phyloP scores from a whole-genome alignment of 2,329 filamentous ascomycete species.

The Rutstroemia sp. region DNA sequence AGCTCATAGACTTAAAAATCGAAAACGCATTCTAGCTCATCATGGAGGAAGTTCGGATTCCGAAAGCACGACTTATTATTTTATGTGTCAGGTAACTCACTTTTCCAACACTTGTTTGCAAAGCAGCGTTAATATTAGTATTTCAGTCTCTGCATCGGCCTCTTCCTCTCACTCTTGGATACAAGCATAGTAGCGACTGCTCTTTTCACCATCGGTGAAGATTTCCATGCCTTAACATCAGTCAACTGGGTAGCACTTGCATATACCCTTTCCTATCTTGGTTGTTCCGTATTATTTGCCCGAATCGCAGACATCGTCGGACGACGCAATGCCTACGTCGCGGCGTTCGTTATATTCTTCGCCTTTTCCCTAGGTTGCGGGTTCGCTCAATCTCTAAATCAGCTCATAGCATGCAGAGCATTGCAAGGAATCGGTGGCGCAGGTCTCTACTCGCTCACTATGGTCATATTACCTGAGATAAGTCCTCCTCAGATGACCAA shows the following conservation, averaged over 20 bases:
- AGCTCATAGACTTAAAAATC: too few species aligned
- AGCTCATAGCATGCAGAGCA: conserved; percentile 31
- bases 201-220: conserved; percentile 44
- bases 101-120: neutral
- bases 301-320: conserved; percentile 33
- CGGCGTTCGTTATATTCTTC: conserved; percentile 44
- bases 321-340: conserved; percentile 6
- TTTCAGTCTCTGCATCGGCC: conserved; percentile 40
- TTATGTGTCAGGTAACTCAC: neutral
- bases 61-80: neutral
- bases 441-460: conserved; percentile 32
- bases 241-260: conserved; percentile 49
- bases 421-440: conserved; percentile 29
- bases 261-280: conserved; percentile 36
- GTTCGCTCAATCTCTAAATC: conserved; percentile 35
- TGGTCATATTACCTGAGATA: conserved; percentile 38
- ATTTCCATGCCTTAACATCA: conserved; percentile 38
- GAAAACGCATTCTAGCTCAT: too few species aligned
- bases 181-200: conserved; percentile 53
- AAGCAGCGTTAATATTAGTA: too few species aligned
- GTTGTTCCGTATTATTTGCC: conserved; percentile 48
- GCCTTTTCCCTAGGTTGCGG: conserved; percentile 50
- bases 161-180: conserved; percentile 55
- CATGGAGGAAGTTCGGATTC: too few species aligned
- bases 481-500: conserved; percentile 35